Evolutionary conservation across 345 rosid species (phyloP), one percentile per base, ranked within the genome.

Genomic region (Turnera subulata): DNA sequence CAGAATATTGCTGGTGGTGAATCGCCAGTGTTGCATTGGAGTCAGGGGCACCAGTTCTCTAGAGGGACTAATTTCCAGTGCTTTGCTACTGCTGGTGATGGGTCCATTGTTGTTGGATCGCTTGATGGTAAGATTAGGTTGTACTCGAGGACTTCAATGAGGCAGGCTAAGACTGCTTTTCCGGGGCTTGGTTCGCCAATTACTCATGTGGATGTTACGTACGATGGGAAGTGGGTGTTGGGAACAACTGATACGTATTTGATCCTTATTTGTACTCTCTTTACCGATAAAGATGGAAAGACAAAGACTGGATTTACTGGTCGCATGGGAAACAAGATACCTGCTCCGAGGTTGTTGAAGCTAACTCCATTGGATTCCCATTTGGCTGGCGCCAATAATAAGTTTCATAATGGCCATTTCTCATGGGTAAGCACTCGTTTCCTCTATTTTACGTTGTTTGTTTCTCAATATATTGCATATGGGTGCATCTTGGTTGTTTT

Each of bases 171-270:
- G 76, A 92, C 96, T 0, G 95, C 96, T 25, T 92, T 92, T 56
- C 98, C 98, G 0, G 98, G 98, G 62, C 96, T 92, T 15, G 98
- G 98, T 46, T 92, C 93, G 6, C 93, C 93, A 1, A 76, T 92
- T 44, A 92, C 96, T 46, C 78, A 86, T 51, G 93, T 92, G 17
- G 98, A 92, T 58, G 96, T 86, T 57, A 86, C 98, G 11, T 84
- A 77, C 62, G 96, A 89, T 62, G 98, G 96, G 61, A 92, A 89
- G 72, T 92, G 98, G 98, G 75, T 92, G 24, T 55, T 92, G 76
- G 98, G 95, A 23, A 92, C 98, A 22, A 83, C 96, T 1, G 95
- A 89, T 68, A 84, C 95, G 0, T 89, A 84, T 55, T 73, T 92
- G 82, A 49, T 92, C 57, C 89, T 92, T 47, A 86, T 89, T 58